phyloP scores from a whole-genome alignment of 768 basidiomycete species.

The Tylopilus subfusipes region DNA sequence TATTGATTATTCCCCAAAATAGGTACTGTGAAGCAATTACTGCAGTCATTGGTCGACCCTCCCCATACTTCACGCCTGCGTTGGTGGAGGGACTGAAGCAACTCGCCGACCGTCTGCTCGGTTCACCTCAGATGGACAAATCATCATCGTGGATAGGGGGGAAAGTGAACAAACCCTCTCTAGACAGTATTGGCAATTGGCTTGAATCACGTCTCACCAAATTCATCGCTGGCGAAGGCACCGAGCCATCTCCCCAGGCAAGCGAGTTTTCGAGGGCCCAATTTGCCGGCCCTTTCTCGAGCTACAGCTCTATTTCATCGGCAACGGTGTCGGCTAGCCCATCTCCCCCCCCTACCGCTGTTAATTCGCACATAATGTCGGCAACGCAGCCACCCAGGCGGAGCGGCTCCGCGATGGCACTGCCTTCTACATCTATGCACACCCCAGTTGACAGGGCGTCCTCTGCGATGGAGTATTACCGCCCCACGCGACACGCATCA shows the following conservation, averaged over 20 bases:
- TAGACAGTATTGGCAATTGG: constrained; percentile 90
- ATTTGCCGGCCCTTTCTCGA: constrained; percentile 80
- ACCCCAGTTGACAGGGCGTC: constrained; percentile 65
- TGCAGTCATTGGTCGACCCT: constrained; percentile 54
- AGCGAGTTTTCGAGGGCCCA: constrained; percentile 34
- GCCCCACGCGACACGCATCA: constrained; percentile 46
- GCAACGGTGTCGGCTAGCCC: constrained; percentile 69
- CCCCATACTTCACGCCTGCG: constrained; percentile 62
- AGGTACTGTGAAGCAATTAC: constrained; percentile 95
- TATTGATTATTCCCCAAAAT: constrained; percentile 28
- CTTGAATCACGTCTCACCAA: constrained; percentile 90
- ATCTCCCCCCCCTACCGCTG: constrained; percentile 63
- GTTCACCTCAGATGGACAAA: constrained; percentile 72
- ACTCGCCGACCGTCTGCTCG: constrained; percentile 73
- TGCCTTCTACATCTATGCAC: constrained; percentile 45
- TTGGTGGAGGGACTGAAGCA: constrained; percentile 74
- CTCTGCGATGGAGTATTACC: constrained; percentile 73
- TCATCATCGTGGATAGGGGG: constrained; percentile 79
- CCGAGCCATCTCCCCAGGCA: constrained; percentile 40
- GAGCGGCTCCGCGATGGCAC: constrained; percentile 68
- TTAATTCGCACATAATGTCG: constrained; percentile 35
- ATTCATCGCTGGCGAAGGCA: constrained; percentile 91
- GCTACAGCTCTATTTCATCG: constrained; percentile 90
- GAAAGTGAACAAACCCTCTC: constrained; percentile 86
- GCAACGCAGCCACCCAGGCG: constrained; percentile 47